Base-by-base conservation (phyloP, 2,329 filamentous ascomycete species). In the Apiospora sp. region DNA sequence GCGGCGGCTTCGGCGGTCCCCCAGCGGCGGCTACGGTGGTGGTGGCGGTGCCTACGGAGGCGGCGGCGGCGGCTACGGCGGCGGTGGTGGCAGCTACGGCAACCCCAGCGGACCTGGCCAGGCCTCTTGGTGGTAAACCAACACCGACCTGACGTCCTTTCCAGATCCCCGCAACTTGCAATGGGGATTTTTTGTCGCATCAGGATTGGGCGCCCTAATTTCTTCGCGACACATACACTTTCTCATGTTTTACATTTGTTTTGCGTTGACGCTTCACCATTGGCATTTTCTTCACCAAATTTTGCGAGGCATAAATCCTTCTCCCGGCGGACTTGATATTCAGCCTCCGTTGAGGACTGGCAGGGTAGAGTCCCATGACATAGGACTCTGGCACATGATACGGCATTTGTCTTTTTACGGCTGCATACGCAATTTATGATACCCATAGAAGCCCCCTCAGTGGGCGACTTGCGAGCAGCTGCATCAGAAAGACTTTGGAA, bases 41-140 rank as follows among this genome's bases (percentile, higher is more conserved):
- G 80, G 82, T 71, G 82, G 83, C 75, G 82, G 82, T 72, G 83
- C 84, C 51, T 83, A 83, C 58, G 82, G 83, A 70, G 79, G 81
- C 73, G 82, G 82, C 72, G 82, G 84, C 58, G 84, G 87, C 64
- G 84, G 85, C 73, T 80, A 82, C 37, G 37, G 37, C 7, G 37
- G 37, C 71, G 83, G 84, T 70, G 84, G 87, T 71, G 89, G 89
- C 74, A 83, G 89, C 83, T 93, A 93, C 84, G 92, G 92, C 82
- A 92, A 93, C 84, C 92, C 92, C 78, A 87, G 88, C 76, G 88
- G 88, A 76, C 86, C 86, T 67, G 89, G 89, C 80, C 90, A 91
- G 81, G 91, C 87, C 75, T 92, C 90, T 77, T 94, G 92, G 92
- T 94, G 88, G 88, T 90, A 89, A 86, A 83, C 73, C 76, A 74